A percentile compares a stretch with the other conserved stretches of the same genome.
Conservation (phyloP, 192 early-diverging fungal genomes). For the Coemansia sp. region DNA sequence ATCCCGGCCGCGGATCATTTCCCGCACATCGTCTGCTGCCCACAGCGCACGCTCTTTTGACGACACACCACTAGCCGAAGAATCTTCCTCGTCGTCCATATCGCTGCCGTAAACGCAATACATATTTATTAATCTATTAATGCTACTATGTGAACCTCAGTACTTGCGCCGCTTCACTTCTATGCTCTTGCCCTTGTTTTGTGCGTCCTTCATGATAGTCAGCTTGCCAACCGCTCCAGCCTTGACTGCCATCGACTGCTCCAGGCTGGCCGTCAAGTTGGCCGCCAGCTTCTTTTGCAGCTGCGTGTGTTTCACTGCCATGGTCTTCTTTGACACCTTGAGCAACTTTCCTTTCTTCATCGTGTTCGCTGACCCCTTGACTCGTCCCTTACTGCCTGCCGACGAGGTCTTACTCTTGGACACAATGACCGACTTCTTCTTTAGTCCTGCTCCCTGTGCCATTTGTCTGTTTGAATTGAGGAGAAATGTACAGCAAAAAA, state of each 20-base stretch:
- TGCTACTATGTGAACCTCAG: slow-evolving; percentile 16
- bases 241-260: slow-evolving; percentile 64
- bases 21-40: slow-evolving; percentile 36
- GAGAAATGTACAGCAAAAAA: not conserved
- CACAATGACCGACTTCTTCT: slow-evolving; percentile 37
- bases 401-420: slow-evolving; percentile 9
- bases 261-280: slow-evolving; percentile 35
- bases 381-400: not conserved
- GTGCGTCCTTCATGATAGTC: slow-evolving; percentile 65
- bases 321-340: slow-evolving; percentile 41
- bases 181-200: slow-evolving; percentile 55
- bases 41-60: slow-evolving; percentile 42
- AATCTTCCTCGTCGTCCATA: not conserved
- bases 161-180: slow-evolving; percentile 51
- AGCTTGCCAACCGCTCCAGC: slow-evolving; percentile 68
- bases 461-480: slow-evolving; percentile 11
- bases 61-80: not conserved
- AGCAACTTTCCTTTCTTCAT: slow-evolving; percentile 39
- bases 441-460: slow-evolving; percentile 44
- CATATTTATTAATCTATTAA: not conserved
- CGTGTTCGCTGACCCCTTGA: not conserved
- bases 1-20: not conserved
- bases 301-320: slow-evolving; percentile 27
- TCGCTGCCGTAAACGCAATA: not conserved
- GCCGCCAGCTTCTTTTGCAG: slow-evolving; percentile 46